These are phyloP conservation scores for Flaveria sonorensis DNA, from an alignment of 129 eudicot species.

Conservation along the genomic window DNA sequence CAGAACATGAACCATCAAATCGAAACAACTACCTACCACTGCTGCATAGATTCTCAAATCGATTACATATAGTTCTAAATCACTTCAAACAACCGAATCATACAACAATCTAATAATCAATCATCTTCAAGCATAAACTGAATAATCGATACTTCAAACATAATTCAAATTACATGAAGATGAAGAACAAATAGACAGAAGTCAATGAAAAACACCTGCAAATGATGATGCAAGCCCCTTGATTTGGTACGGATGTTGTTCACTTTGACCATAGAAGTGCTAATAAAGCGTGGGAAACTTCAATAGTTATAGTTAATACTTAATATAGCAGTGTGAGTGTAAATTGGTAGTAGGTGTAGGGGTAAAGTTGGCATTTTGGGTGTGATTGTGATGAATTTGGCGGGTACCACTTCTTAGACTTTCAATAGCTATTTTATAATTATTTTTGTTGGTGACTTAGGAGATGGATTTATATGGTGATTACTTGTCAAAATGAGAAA, in stretches of 20 bases:
- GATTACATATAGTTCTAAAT: neutral
- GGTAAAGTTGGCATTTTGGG: slow-evolving; percentile 6
- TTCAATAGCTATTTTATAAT: slow-evolving; percentile 15
- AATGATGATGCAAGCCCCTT: neutral
- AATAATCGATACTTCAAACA: neutral
- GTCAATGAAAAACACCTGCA: slow-evolving; percentile 11
- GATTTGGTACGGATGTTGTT: slow-evolving; percentile 1
- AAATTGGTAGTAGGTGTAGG: slow-evolving; percentile 16
- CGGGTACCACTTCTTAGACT: slow-evolving; percentile 43
- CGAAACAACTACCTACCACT: slow-evolving; percentile 1
- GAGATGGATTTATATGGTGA: slow-evolving; percentile 14
- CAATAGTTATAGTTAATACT: too few species aligned
- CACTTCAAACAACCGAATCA: neutral
- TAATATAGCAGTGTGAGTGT: slow-evolving; percentile 16
- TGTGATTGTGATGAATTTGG: slow-evolving; percentile 39
- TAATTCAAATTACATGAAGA: slow-evolving; percentile 12
- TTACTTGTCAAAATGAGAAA: slow-evolving; percentile 35
- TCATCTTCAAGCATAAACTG: neutral
- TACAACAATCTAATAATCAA: neutral
- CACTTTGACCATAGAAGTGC: slow-evolving; percentile 14
- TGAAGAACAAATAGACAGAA: neutral
- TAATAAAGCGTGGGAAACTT: slow-evolving; percentile 38
- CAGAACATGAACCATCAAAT: slow-evolving; percentile 11
- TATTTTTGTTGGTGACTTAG: slow-evolving; percentile 7
- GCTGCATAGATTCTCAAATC: neutral